Percentiles rank a stretch among this genome's conserved stretches.
phyloP scores from a whole-genome alignment of 1,284 basidiomycete genomes.

The Chondrostereum purpureum region DNA sequence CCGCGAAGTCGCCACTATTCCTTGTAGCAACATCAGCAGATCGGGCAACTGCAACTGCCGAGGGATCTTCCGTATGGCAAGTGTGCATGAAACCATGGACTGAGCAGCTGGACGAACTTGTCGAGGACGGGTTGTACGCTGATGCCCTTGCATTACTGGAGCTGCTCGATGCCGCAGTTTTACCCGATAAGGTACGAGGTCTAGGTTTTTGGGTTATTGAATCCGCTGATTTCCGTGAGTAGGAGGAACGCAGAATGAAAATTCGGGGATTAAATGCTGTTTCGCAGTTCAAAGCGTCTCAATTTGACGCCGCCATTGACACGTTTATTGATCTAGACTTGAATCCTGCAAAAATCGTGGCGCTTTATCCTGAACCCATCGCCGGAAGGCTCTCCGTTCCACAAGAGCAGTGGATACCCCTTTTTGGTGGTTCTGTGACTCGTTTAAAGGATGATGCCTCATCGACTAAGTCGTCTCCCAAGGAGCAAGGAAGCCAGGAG shows the following conservation, averaged over 20 bases:
- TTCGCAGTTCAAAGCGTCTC: conserved; percentile 61
- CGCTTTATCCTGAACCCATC: conserved; percentile 79
- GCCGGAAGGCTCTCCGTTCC: conserved; percentile 74
- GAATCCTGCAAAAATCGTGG: conserved; percentile 91
- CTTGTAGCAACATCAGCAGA: conserved; percentile 73
- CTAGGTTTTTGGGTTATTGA: too few relatives aligned
- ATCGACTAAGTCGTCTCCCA: conserved; percentile 16
- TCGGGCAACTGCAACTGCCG: conserved; percentile 47
- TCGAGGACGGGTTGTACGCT: conserved; percentile 63
- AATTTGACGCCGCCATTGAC: conserved; percentile 78
- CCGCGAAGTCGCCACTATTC: conserved; percentile 54
- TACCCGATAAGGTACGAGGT: conserved; percentile 60
- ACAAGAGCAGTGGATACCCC: conserved; percentile 69
- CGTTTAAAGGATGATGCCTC: conserved; percentile 23
- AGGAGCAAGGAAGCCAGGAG: conserved; percentile 18
- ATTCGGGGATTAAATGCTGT: conserved; percentile 74
- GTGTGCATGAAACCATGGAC: conserved; percentile 70
- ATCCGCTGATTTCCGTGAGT: too few relatives aligned
- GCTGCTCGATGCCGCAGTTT: conserved; percentile 52
- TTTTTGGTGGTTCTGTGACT: conserved; percentile 74
- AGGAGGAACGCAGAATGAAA: too few relatives aligned
- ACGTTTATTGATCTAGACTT: conserved; percentile 84
- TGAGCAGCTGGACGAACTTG: conserved; percentile 82
- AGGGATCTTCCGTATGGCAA: conserved; percentile 77
- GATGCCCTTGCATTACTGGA: conserved; percentile 82